A percentile compares a stretch with the other conserved stretches of the same genome.
Conservation (phyloP, 2,329 filamentous ascomycete genomes). For the Cercospora janseana region DNA sequence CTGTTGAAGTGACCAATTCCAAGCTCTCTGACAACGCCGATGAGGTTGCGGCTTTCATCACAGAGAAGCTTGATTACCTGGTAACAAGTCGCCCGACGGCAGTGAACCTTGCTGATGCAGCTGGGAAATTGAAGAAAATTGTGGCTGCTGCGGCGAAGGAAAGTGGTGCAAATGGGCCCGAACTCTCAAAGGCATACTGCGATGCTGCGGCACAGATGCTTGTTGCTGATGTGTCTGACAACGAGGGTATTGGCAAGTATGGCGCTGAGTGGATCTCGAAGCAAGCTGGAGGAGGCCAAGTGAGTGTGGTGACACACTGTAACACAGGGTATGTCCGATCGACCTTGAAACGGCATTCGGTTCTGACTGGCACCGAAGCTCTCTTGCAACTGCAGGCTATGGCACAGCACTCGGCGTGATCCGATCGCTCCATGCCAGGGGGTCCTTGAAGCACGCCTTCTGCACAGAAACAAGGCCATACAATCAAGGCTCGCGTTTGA, state of each 20-base stretch:
- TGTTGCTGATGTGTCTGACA: conserved; percentile 80
- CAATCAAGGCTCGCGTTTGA: conserved; percentile 93
- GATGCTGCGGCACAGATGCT: conserved; percentile 82
- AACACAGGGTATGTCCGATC: conserved; percentile 73
- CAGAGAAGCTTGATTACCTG: conserved; percentile 77
- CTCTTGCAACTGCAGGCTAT: conserved; percentile 94
- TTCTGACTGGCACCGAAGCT: conserved; percentile 50
- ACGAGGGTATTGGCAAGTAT: conserved; percentile 76
- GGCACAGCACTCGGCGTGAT: conserved; percentile 94
- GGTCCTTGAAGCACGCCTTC: conserved; percentile 75
- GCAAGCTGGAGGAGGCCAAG: conserved; percentile 51
- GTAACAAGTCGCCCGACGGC: conserved; percentile 88
- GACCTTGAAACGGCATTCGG: conserved; percentile 11
- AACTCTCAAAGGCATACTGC: conserved; percentile 70
- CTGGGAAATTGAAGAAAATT: conserved; percentile 69
- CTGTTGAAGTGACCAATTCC: conserved; percentile 71
- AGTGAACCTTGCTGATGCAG: conserved; percentile 90
- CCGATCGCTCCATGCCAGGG: conserved; percentile 68
- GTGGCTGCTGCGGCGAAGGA: conserved; percentile 53
- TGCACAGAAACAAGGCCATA: conserved; percentile 97
- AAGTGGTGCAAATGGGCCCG: conserved; percentile 47
- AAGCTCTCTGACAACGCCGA: conserved; percentile 55
- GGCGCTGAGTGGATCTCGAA: conserved; percentile 82
- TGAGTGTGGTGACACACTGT: conserved; percentile 94
- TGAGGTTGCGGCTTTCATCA: conserved; percentile 66